A percentile compares a stretch with the other conserved stretches of the same genome.
phyloP scores from a whole-genome alignment of 2,329 filamentous ascomycete genomes.

The Immersiporthe knoxdaviesiana region DNA sequence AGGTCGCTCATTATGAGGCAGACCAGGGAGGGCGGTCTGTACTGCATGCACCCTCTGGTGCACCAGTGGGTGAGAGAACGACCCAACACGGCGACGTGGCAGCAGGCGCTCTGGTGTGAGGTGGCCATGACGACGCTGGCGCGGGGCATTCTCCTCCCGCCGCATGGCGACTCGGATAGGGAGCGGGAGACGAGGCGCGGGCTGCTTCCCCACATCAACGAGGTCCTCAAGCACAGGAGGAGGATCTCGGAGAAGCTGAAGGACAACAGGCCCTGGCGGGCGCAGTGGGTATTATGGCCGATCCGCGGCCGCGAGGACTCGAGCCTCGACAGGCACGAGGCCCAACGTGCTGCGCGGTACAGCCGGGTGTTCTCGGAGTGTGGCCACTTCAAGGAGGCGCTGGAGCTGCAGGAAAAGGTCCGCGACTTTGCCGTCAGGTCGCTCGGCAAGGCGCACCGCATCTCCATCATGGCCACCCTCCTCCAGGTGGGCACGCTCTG shows the following conservation, averaged over 20 bases:
- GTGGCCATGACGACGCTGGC: background rate
- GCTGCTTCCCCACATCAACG: background rate
- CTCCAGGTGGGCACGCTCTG: background rate
- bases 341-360: background rate
- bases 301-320: background rate
- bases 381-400: background rate
- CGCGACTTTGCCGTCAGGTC: background rate
- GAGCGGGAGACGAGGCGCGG: constrained; percentile 4
- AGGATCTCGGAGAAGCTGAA: background rate
- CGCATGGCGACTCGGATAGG: background rate
- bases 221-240: background rate
- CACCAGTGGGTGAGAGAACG: constrained; percentile 12
- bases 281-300: background rate
- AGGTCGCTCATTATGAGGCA: constrained; percentile 7
- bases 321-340: background rate
- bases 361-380: background rate
- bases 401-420: background rate
- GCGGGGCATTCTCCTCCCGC: constrained; percentile 5
- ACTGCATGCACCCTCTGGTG: constrained; percentile 5
- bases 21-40: background rate
- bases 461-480: background rate
- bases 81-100: background rate
- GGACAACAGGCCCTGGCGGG: background rate
- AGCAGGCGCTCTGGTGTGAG: constrained; percentile 10
- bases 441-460: background rate